Evolutionary conservation across 441 rosid species (phyloP).

Genomic region (Mallotus repandus): DNA sequence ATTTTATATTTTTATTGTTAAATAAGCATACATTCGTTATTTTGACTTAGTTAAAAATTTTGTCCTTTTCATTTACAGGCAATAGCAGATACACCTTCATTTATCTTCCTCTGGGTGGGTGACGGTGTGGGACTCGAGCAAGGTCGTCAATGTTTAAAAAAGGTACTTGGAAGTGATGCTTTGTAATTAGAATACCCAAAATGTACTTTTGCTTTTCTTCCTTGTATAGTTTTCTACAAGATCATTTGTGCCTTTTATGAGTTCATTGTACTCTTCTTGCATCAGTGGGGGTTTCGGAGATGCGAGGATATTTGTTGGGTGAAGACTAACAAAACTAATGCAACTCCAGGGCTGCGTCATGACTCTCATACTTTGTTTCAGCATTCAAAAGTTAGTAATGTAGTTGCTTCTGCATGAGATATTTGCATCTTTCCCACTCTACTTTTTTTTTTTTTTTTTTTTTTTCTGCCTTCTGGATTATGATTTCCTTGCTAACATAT

Average conservation of each 20-base stretch:
- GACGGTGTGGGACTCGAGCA: slow-evolving; percentile 98
- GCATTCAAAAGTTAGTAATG: slow-evolving; percentile 81
- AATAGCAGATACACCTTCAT: slow-evolving; percentile 97
- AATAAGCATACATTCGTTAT: not conserved
- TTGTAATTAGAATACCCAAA: not conserved
- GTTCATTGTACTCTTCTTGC: slow-evolving; percentile 21
- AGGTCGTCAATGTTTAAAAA: slow-evolving; percentile 97
- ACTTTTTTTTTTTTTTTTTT: too few relatives aligned
- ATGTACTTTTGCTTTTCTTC: slow-evolving; percentile 3
- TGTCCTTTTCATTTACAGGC: slow-evolving; percentile 49
- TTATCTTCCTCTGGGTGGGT: slow-evolving; percentile 99
- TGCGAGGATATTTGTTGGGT: slow-evolving; percentile 99
- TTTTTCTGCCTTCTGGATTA: slow-evolving; percentile 12
- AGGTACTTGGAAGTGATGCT: slow-evolving; percentile 45
- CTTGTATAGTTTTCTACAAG: slow-evolving; percentile 3
- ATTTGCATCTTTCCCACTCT: slow-evolving; percentile 3
- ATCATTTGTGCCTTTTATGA: slow-evolving; percentile 11
- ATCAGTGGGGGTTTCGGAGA: slow-evolving; percentile 98
- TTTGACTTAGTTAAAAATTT: slow-evolving; percentile 11
- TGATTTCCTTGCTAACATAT: slow-evolving; percentile 7
- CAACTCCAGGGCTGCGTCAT: slow-evolving; percentile 91
- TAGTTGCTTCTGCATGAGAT: slow-evolving; percentile 23
- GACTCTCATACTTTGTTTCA: slow-evolving; percentile 96
- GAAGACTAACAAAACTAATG: slow-evolving; percentile 89
- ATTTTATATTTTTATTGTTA: not conserved